Evolutionary conservation across 129 eudicot genomes (phyloP).

Genomic region (Artemisia tridentata): DNA sequence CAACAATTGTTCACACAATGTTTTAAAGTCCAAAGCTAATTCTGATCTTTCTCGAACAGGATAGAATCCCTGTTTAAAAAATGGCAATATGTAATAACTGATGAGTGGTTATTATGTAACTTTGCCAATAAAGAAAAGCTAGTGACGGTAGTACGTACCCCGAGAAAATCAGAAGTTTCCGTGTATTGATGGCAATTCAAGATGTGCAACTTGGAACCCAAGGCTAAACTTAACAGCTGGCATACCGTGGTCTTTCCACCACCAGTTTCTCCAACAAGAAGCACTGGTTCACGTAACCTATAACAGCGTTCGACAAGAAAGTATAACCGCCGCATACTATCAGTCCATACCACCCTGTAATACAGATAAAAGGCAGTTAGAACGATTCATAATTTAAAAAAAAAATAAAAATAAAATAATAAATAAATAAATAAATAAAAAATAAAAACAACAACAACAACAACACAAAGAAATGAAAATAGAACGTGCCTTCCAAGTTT

Average conservation of each 20-base stretch:
- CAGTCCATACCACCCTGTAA: slow-evolving; percentile 81
- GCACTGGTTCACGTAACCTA: slow-evolving; percentile 89
- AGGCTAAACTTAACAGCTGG: slow-evolving; percentile 71
- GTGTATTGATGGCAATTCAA: slow-evolving; percentile 97
- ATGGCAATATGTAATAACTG: neutral
- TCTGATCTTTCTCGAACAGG: slow-evolving; percentile 90
- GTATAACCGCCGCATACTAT: slow-evolving; percentile 78
- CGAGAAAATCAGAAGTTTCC: slow-evolving; percentile 97
- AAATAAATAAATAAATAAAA: slow-evolving; percentile 1
- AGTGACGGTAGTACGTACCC: slow-evolving; percentile 53
- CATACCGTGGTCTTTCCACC: slow-evolving; percentile 97
- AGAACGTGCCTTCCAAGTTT: slow-evolving; percentile 52
- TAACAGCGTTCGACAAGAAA: slow-evolving; percentile 86
- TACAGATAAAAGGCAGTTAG: slow-evolving; percentile 4
- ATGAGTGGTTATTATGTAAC: neutral
- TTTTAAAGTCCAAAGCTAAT: slow-evolving; percentile 50
- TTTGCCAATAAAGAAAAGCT: slow-evolving; percentile 3
- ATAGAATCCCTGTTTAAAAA: slow-evolving; percentile 69
- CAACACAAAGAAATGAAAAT: no score
- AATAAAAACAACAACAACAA: no score
- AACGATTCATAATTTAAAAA: no score
- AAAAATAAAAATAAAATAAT: neutral
- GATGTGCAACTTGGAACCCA: slow-evolving; percentile 74
- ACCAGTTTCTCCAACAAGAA: slow-evolving; percentile 98
- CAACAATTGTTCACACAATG: slow-evolving; percentile 50